phyloP scores from a whole-genome alignment of 2,329 filamentous ascomycete species.

The Aspergillus sojae region DNA sequence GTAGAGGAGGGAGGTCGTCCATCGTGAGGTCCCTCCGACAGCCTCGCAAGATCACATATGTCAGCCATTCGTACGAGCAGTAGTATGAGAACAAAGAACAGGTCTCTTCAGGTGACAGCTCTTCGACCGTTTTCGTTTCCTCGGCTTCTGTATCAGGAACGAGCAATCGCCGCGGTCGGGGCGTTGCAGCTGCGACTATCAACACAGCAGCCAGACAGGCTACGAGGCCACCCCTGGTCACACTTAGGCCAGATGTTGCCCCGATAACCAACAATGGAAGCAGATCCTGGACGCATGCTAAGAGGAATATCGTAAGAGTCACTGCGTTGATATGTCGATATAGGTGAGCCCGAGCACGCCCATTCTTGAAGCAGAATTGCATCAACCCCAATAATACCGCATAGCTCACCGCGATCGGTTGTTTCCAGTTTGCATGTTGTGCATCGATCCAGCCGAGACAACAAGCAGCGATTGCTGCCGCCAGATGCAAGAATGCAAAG shows the following conservation, averaged over 20 bases:
- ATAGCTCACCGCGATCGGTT: constrained; percentile 27
- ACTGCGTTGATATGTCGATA: constrained; percentile 30
- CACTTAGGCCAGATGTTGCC: constrained; percentile 18
- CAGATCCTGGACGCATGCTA: constrained; percentile 26
- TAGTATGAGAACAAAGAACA: constrained; percentile 37
- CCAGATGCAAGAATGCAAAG: constrained; percentile 20
- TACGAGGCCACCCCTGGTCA: constrained; percentile 21
- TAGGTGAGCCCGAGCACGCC: constrained; percentile 15
- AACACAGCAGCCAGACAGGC: constrained; percentile 21
- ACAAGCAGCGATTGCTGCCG: constrained; percentile 18
- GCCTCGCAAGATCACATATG: constrained; percentile 33
- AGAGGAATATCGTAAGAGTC: constrained; percentile 18
- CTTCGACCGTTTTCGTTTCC: constrained; percentile 9
- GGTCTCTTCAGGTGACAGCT: constrained; percentile 33
- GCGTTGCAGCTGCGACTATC: constrained; percentile 20
- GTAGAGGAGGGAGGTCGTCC: constrained; percentile 36
- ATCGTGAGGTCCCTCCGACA: constrained; percentile 31
- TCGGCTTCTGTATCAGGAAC: constrained; percentile 21
- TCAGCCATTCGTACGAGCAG: constrained; percentile 39
- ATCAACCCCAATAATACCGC: constrained; percentile 23
- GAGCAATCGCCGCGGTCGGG: constrained; percentile 21
- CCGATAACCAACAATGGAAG: constrained; percentile 29
- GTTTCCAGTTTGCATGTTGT: constrained; percentile 22
- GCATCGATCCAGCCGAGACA: constrained; percentile 19
- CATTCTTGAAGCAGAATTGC: constrained; percentile 20